Base-by-base conservation (phyloP, 2,329 filamentous ascomycete species). In the Pseudodiploospora longispora region DNA sequence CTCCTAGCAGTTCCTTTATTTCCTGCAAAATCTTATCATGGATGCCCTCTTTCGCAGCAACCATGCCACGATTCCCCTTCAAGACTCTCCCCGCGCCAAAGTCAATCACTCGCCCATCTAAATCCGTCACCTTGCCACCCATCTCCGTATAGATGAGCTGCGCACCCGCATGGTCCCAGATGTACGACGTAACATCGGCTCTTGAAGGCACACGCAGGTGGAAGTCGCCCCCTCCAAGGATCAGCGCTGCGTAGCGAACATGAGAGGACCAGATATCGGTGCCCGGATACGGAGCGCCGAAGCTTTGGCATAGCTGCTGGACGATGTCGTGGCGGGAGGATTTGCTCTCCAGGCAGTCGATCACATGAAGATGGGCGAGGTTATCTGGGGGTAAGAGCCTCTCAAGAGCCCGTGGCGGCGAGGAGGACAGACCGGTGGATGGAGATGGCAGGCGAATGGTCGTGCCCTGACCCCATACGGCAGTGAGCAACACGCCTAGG, bases 131-230 rank as follows among this genome's bases (percentile, higher is more conserved):
- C 44, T 60, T 64, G 19, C 76, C 76, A 1, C 76, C 76, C 1
- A 71, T 61, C 58, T 80, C 76, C 44, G 74, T 69, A 44, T 76
- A 72, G 30, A 79, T 61, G 45, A 80, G 60, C 67, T 78, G 76
- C 1, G 75, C 74, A 5, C 75, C 76, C 0, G 75, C 75, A 48
- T 80, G 76, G 49, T 80, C 76, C 76, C 75, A 69, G 33, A 66
- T 53, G 41, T 56, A 62, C 44, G 62, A 59, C 32, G 47, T 49
- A 12, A 51, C 46, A 6, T 40, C 42, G 10, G 36, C 36, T 2
- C 43, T 44, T 10, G 51, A 42, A 8, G 59, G 62, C 9, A 65
- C 50, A 5, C 65, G 57, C 27, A 68, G 44, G 40, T 63, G 58
- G 29, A 63, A 46, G 47, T 66, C 59, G 6, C 58, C 64, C 12